Evolutionary conservation across 805 yeast genomes (phyloP), one percentile per base, ranked within the genome.

Genomic region (Barnettozyma sp.): DNA sequence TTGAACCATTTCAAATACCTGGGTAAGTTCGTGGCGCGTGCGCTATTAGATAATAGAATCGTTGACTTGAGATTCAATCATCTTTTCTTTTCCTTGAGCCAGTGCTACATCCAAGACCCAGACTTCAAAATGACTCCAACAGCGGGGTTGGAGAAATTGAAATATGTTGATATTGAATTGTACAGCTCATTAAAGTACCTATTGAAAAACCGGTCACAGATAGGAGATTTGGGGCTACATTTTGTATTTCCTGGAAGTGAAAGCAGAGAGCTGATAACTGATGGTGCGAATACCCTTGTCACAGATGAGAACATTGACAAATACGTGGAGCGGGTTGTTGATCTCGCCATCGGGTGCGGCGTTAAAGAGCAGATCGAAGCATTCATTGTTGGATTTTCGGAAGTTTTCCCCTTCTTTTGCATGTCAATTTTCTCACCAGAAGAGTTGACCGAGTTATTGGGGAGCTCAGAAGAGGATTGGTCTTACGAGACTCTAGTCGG

Each of bases 401-500:
- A 73, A 36, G 92, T 85, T 1, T 81, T 90, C 56, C 94, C 96
- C 0, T 78, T 78, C 43, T 63, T 71, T 8, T 78, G 94, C 0
- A 64, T 92, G 55, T 53, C 71, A 10, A 71, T 85, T 2, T 81
- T 92, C 47, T 68, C 85, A 1, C 75, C 94, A 0, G 66, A 63
- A n/a, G 97, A 90, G 52, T 63, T 87, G 20, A 73, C 70, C 2
- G 69, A 70, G 15, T 52, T 90, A 25, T 76, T 84, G 47, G 97
- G 97, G 18, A 76, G 75, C 41, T 73, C 74, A 3, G 77, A 77
- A 30, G 97, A 90, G 52, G 97, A 90, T 51, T 92, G 97, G 97
- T 70, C 82, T 0, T 56, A 57, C 26, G 73, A 68, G 27, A 76
- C 92, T 0, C 59, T 90, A 19, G 46, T 65, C 6, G 65, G 73